Percentiles rank a stretch among this genome's conserved stretches.
Conservation (phyloP, 805 yeast genomes). For the Cyberlindnera mississippiensis region DNA sequence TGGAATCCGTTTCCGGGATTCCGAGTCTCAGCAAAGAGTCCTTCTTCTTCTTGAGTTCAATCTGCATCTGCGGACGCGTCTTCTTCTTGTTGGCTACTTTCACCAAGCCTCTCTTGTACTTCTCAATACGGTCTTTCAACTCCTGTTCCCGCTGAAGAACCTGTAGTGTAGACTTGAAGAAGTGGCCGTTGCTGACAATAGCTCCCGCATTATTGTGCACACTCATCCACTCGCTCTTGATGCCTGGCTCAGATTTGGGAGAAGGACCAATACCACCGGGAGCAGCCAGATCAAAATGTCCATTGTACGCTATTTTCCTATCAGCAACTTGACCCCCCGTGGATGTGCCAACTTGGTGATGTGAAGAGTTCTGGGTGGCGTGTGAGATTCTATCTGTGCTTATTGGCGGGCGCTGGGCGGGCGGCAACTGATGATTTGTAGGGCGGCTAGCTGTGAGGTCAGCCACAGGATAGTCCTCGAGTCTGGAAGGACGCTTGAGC, state of each 20-base stretch:
- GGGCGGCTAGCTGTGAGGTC: background rate
- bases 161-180: constrained; percentile 5
- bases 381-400: no score
- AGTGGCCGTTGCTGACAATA: constrained; percentile 7
- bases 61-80: constrained; percentile 7
- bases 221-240: constrained; percentile 1
- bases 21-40: constrained; percentile 14
- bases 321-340: no score
- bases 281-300: background rate
- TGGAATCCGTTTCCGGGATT: constrained; percentile 3
- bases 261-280: background rate
- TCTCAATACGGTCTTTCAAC: constrained; percentile 4
- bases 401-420: no score
- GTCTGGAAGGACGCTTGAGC: background rate
- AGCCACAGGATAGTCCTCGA: background rate
- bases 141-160: constrained; percentile 7
- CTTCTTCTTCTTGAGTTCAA: constrained; percentile 10
- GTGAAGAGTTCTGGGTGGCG: no score
- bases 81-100: constrained; percentile 3
- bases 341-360: no score
- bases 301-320: no score
- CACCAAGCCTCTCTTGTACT: constrained; percentile 8
- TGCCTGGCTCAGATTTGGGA: background rate
- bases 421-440: no score
- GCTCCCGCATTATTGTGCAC: constrained; percentile 10